Conservation (phyloP, 805 yeast genomes). For the Pichia exigua region DNA sequence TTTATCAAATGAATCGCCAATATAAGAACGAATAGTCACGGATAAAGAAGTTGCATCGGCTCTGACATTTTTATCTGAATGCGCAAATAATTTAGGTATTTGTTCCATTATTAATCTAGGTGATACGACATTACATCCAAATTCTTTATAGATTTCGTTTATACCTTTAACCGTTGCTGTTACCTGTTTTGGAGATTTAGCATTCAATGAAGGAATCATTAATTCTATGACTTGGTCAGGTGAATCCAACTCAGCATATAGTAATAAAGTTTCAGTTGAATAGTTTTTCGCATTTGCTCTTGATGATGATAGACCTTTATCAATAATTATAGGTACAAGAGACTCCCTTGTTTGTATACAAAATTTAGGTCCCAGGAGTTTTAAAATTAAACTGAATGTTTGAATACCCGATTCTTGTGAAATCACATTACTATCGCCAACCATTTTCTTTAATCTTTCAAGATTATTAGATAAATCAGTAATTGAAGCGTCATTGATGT, state of each 20-base stretch:
- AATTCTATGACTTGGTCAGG: slow-evolving; percentile 63
- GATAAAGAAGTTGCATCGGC: slow-evolving; percentile 65
- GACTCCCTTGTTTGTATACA: slow-evolving; percentile 34
- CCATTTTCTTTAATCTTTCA: slow-evolving; percentile 47
- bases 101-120: slow-evolving; percentile 50
- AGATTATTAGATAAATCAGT: slow-evolving; percentile 40
- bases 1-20: slow-evolving; percentile 54
- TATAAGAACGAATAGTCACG: slow-evolving; percentile 65
- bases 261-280: slow-evolving; percentile 53
- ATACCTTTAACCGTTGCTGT: slow-evolving; percentile 57
- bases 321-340: slow-evolving; percentile 51
- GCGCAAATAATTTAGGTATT: slow-evolving; percentile 66
- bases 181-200: slow-evolving; percentile 71
- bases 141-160: slow-evolving; percentile 44
- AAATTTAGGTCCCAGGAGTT: slow-evolving; percentile 44
- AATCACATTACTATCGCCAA: slow-evolving; percentile 77
- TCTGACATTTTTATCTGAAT: slow-evolving; percentile 82
- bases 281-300: slow-evolving; percentile 67
- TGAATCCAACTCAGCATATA: slow-evolving; percentile 56
- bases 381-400: slow-evolving; percentile 46
- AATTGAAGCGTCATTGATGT: background rate
- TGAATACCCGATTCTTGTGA: slow-evolving; percentile 80
- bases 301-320: slow-evolving; percentile 72
- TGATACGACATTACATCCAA: slow-evolving; percentile 56
- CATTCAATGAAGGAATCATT: slow-evolving; percentile 51